These are phyloP conservation scores for Clathrus columnatus DNA, from an alignment of 768 basidiomycete genomes.

Conservation along the genomic window DNA sequence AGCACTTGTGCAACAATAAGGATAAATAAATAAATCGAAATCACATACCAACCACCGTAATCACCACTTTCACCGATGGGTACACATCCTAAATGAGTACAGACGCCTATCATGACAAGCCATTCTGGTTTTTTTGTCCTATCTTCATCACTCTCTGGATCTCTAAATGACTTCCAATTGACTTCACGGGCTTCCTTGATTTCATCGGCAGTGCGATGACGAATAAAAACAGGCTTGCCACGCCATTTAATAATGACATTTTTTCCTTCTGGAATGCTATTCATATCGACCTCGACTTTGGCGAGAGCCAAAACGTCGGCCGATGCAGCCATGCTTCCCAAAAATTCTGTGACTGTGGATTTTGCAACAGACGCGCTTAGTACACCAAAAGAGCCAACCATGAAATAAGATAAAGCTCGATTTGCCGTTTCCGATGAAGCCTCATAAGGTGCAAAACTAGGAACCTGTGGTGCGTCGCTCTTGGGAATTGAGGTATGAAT, in stretches of 20 bases:
- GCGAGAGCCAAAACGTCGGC: slow-evolving; percentile 97
- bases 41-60: slow-evolving; percentile 89
- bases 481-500: slow-evolving; percentile 67
- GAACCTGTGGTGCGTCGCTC: slow-evolving; percentile 72
- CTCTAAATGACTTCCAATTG: slow-evolving; percentile 83
- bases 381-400: slow-evolving; percentile 87
- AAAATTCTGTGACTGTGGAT: slow-evolving; percentile 86
- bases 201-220: slow-evolving; percentile 87
- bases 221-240: slow-evolving; percentile 98
- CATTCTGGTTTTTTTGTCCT: slow-evolving; percentile 94
- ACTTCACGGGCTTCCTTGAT: slow-evolving; percentile 83
- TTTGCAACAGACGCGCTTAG: slow-evolving; percentile 93
- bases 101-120: slow-evolving; percentile 87
- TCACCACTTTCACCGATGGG: slow-evolving; percentile 97
- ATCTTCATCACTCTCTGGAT: slow-evolving; percentile 85
- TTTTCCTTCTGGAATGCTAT: slow-evolving; percentile 91
- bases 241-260: slow-evolving; percentile 98
- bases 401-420: slow-evolving; percentile 79
- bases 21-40: background rate
- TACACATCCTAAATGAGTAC: slow-evolving; percentile 98
- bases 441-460: slow-evolving; percentile 82
- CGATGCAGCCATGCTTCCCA: slow-evolving; percentile 93
- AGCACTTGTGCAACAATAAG: background rate
- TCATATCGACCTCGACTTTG: slow-evolving; percentile 92
- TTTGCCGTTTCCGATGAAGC: slow-evolving; percentile 54